Conservation (phyloP, 2,329 filamentous ascomycete species). For the Nigrospora sphaerica region DNA sequence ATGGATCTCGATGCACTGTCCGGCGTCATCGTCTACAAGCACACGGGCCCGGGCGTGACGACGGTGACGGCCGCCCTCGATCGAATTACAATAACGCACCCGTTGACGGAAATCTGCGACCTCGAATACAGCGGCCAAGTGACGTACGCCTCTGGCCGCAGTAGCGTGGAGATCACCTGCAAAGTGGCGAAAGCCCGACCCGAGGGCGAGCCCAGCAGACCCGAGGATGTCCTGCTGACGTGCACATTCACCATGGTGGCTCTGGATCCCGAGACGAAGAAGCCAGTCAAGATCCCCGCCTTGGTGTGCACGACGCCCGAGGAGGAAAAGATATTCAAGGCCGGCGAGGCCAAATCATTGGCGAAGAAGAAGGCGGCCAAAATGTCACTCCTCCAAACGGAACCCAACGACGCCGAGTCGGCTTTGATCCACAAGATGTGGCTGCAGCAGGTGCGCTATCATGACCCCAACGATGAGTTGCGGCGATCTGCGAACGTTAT, state of each 20-base stretch:
- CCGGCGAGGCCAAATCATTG: constrained; percentile 51
- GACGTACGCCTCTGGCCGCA: constrained; percentile 65
- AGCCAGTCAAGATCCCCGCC: constrained; percentile 51
- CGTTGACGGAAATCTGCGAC: constrained; percentile 70
- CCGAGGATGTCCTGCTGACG: constrained; percentile 36
- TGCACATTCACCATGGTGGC: constrained; percentile 71
- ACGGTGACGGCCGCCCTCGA: constrained; percentile 43
- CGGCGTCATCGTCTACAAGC: constrained; percentile 67
- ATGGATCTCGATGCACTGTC: constrained; percentile 77
- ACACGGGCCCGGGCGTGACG: constrained; percentile 49
- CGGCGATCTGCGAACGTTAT: constrained; percentile 33
- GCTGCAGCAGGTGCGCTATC: constrained; percentile 59
- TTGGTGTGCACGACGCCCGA: constrained; percentile 52
- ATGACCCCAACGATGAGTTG: constrained; percentile 27
- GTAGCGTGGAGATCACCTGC: constrained; percentile 67
- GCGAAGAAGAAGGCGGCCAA: constrained; percentile 58
- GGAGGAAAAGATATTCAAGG: constrained; percentile 55
- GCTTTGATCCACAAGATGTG: constrained; percentile 68
- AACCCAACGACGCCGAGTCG: constrained; percentile 64
- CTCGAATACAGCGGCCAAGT: constrained; percentile 59
- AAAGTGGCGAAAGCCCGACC: constrained; percentile 63
- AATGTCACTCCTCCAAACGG: constrained; percentile 56
- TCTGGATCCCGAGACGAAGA: constrained; percentile 60
- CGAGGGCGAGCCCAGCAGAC: constrained; percentile 43
- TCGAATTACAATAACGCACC: constrained; percentile 54